Evolutionary conservation across 805 yeast genomes (phyloP).

Genomic region (Metschnikowia proteae): DNA sequence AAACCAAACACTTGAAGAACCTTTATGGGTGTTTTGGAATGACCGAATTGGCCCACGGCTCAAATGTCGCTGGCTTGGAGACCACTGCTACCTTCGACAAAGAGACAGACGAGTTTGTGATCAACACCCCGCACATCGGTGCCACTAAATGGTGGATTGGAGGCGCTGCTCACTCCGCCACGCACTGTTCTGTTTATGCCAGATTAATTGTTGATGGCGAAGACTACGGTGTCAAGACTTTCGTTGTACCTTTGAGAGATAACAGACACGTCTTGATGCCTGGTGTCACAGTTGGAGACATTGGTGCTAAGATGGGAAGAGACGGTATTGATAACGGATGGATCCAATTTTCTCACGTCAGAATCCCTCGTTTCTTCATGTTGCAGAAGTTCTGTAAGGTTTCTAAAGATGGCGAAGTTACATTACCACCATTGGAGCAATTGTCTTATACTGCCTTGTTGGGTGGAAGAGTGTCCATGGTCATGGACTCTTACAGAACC

Average conservation of each 20-base stretch:
- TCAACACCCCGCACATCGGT: slow-evolving; percentile 23
- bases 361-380: slow-evolving; percentile 22
- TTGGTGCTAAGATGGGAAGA: slow-evolving; percentile 23
- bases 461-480: slow-evolving; percentile 21
- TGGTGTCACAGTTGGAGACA: slow-evolving; percentile 21
- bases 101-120: slow-evolving; percentile 18
- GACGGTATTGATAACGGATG: slow-evolving; percentile 24
- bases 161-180: slow-evolving; percentile 22
- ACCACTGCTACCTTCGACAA: slow-evolving; percentile 23
- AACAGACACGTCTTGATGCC: slow-evolving; percentile 19
- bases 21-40: slow-evolving; percentile 22
- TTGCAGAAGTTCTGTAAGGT: slow-evolving; percentile 20
- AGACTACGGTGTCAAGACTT: slow-evolving; percentile 23
- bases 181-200: slow-evolving; percentile 20
- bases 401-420: slow-evolving; percentile 17
- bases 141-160: slow-evolving; percentile 26
- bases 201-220: slow-evolving; percentile 19
- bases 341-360: slow-evolving; percentile 21
- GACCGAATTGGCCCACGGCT: slow-evolving; percentile 23
- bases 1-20: slow-evolving; percentile 14
- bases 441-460: slow-evolving; percentile 20
- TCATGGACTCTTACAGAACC: slow-evolving; percentile 22
- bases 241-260: slow-evolving; percentile 21
- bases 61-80: slow-evolving; percentile 22
- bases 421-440: slow-evolving; percentile 20